Conservation (phyloP, 768 basidiomycete genomes). For the Naganishia antarctica region DNA sequence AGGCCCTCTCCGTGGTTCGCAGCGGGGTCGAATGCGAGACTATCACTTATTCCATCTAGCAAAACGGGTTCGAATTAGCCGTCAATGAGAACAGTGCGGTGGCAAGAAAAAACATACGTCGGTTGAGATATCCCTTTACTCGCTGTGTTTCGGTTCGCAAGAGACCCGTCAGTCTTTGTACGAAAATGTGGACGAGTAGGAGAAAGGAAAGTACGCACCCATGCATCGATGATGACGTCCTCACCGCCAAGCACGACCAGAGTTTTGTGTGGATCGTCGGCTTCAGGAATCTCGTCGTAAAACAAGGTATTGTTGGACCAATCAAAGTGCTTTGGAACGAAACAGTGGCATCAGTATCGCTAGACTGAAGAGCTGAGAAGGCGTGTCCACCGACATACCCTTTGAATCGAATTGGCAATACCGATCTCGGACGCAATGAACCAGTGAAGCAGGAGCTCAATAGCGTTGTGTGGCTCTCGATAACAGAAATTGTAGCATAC, state of each 20-base stretch:
- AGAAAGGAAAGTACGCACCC: too few relatives aligned
- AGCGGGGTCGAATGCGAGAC: conserved; percentile 59
- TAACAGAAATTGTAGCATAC: conserved; percentile 90
- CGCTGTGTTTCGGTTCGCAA: conserved; percentile 53
- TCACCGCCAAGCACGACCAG: conserved; percentile 75
- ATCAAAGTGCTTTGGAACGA: conserved; percentile 40
- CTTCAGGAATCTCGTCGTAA: conserved; percentile 83
- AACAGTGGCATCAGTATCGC: background rate
- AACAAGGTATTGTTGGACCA: conserved; percentile 85
- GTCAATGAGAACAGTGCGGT: conserved; percentile 37
- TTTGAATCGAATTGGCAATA: conserved; percentile 73
- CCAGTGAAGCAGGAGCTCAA: conserved; percentile 76
- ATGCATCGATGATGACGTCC: conserved; percentile 71
- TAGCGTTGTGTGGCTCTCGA: conserved; percentile 61
- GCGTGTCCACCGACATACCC: conserved; percentile 49
- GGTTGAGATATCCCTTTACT: conserved; percentile 66
- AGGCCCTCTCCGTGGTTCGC: conserved; percentile 47
- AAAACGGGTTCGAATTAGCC: conserved; percentile 55
- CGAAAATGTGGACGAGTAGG: too few relatives aligned
- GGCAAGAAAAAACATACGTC: conserved; percentile 55
- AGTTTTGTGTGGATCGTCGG: conserved; percentile 61
- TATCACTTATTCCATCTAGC: conserved; percentile 57
- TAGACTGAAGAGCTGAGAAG: background rate
- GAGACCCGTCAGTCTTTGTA: background rate
- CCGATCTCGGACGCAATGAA: conserved; percentile 85